Base-by-base conservation (phyloP, 345 rosid species). In the Excoecaria agallocha region DNA sequence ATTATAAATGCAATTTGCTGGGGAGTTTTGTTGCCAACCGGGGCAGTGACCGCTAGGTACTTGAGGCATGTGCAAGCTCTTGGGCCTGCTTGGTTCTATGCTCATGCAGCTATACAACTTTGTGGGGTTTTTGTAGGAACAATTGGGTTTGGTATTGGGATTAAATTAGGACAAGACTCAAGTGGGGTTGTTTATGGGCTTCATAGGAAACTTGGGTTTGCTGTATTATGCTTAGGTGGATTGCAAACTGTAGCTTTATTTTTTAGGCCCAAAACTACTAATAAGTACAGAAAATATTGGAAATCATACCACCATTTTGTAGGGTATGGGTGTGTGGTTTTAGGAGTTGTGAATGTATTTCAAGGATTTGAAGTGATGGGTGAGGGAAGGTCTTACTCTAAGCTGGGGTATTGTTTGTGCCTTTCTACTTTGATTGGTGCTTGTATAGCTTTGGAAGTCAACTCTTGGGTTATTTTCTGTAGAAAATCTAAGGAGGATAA, bases 281-380 rank as follows among this genome's bases (percentile, higher is more conserved):
- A 91, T 81, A 89, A 88, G 85, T 93, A 87, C 70, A 79, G 99
- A 74, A 95, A 87, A 72, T 91, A 95, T 16, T 95, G 99, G 98
- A 95, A 95, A 82, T 91, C 97, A 1, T 95, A 95, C 82, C 97
- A 95, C 82, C 98, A 95, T 82, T 89, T 93, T 77, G 98, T 95
- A 0, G 98, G 99, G 80, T 91, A 95, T 30, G 87, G 85, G 8
- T 91, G 98, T 17, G 97, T 95, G 45, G 97, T 95, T 58, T 49
- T 93, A 30, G 98, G 99, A 0, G 89, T 95, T n/a, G 98, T 95
- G 80, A 93, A 95, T 82, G 98, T 95, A 69, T 93, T 93, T 67
- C 96, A 95, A 62, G 99, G 99, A 48, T 91, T 93, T 15, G 96
- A 93, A 48, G 98, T 92, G 3, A 88, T 95, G 88, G 96, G 92